A percentile compares a stretch with the other conserved stretches of the same genome.
phyloP scores from a whole-genome alignment of 1,284 basidiomycete species.

The Cryptococcus sp. region DNA sequence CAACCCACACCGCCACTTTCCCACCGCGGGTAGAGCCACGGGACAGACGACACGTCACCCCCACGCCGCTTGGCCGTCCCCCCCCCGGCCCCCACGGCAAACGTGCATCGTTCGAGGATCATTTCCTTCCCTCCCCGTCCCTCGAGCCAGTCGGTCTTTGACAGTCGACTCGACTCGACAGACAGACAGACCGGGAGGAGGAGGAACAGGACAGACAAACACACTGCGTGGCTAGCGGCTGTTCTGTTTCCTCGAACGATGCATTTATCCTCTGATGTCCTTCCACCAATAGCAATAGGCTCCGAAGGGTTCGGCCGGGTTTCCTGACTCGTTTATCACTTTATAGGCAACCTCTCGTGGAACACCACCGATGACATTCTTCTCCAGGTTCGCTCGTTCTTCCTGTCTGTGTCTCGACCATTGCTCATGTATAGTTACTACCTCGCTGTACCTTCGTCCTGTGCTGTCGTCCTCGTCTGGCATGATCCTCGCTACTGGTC shows the following conservation, averaged over 20 bases:
- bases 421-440: conserved; percentile 8
- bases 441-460: conserved; percentile 9
- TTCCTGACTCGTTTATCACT: conserved; percentile 1
- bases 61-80: no score
- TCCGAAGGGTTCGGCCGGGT: background rate
- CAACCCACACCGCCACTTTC: background rate
- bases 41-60: no score
- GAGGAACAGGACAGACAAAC: background rate
- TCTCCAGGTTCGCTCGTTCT: conserved; percentile 62
- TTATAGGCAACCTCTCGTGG: conserved; percentile 56
- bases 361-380: conserved; percentile 89
- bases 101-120: conserved; percentile 13
- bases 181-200: background rate
- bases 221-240: background rate
- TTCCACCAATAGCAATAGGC: background rate
- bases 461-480: conserved; percentile 13
- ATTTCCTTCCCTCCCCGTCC: background rate
- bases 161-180: background rate
- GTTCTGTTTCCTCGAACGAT: conserved; percentile 14
- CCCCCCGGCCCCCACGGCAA: no score
- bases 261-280: conserved; percentile 8
- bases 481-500: conserved; percentile 7
- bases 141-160: background rate
- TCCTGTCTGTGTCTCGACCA: conserved; percentile 62
- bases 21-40: no score